Evolutionary conservation across 2,329 filamentous ascomycete species (phyloP).

Genomic region (Phaeophleospora eucalypticola): DNA sequence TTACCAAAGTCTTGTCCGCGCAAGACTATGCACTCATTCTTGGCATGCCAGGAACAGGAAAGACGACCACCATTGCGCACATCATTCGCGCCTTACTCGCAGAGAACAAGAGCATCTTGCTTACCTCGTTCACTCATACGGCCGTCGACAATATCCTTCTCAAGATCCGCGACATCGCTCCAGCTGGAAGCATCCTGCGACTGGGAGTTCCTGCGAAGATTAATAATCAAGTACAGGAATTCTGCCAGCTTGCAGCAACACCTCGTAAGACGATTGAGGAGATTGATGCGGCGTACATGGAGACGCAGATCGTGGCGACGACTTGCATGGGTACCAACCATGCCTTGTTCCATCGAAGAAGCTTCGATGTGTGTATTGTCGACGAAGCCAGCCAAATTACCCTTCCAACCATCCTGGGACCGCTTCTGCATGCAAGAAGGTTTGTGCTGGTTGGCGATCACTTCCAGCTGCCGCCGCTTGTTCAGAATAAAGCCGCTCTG

Average conservation of each 20-base stretch:
- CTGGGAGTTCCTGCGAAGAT: conserved; percentile 81
- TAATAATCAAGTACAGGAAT: conserved; percentile 80
- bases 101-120: conserved; percentile 84
- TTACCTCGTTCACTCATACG: conserved; percentile 95
- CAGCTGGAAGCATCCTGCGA: conserved; percentile 68
- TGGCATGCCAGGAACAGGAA: conserved; percentile 96
- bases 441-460: conserved; percentile 97
- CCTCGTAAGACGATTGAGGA: conserved; percentile 76
- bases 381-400: conserved; percentile 98
- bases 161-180: conserved; percentile 65
- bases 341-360: conserved; percentile 77
- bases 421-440: conserved; percentile 84
- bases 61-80: conserved; percentile 96
- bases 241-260: conserved; percentile 72
- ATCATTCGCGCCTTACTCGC: conserved; percentile 87
- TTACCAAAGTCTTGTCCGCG: conserved; percentile 93
- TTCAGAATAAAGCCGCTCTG: conserved; percentile 84
- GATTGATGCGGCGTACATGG: conserved; percentile 77
- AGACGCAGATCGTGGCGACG: conserved; percentile 84
- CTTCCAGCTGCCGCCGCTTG: conserved; percentile 89
- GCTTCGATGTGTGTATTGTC: conserved; percentile 97
- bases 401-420: conserved; percentile 86
- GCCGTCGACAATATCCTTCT: conserved; percentile 97
- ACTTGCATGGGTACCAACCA: conserved; percentile 93
- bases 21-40: conserved; percentile 94